These are phyloP conservation scores for Puya raimondii DNA, from an alignment of 176 grass and related monocot species.

Conservation along the genomic window DNA sequence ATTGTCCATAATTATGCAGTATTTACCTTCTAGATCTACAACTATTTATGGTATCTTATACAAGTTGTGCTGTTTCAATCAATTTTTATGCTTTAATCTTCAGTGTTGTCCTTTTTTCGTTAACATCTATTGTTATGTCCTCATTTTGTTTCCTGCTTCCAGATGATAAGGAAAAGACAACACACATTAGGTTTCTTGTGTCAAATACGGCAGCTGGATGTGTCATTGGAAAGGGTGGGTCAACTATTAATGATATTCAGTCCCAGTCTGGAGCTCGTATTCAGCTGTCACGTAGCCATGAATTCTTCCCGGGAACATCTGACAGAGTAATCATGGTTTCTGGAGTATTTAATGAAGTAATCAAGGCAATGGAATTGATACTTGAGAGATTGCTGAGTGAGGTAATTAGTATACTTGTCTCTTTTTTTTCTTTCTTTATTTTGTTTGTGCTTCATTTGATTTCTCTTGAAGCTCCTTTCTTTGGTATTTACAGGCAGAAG, in stretches of 20 bases:
- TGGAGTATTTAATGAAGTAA: constrained; percentile 69
- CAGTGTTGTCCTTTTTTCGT: background rate
- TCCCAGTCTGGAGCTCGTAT: constrained; percentile 88
- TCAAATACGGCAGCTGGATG: constrained; percentile 88
- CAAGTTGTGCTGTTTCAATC: background rate
- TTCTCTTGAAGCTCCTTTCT: background rate
- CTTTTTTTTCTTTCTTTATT: background rate
- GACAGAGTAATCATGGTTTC: constrained; percentile 96
- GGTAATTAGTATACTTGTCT: constrained; percentile 26
- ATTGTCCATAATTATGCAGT: no score
- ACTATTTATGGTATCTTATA: no score
- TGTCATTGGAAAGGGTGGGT: constrained; percentile 95
- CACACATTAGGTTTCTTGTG: constrained; percentile 79
- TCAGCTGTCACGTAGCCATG: constrained; percentile 85
- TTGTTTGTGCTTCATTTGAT: background rate
- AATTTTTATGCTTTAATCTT: background rate
- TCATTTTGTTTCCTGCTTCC: background rate
- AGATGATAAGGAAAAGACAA: constrained; percentile 84
- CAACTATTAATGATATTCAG: constrained; percentile 93
- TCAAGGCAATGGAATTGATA: constrained; percentile 91
- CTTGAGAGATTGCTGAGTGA: constrained; percentile 82
- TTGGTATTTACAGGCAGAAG: constrained; percentile 59
- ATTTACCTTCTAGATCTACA: no score
- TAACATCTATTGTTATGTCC: background rate
- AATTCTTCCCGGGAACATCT: constrained; percentile 92